A percentile compares a stretch with the other conserved stretches of the same genome.
Conservation (phyloP, 2,329 filamentous ascomycete genomes). For the Nemania abortiva region DNA sequence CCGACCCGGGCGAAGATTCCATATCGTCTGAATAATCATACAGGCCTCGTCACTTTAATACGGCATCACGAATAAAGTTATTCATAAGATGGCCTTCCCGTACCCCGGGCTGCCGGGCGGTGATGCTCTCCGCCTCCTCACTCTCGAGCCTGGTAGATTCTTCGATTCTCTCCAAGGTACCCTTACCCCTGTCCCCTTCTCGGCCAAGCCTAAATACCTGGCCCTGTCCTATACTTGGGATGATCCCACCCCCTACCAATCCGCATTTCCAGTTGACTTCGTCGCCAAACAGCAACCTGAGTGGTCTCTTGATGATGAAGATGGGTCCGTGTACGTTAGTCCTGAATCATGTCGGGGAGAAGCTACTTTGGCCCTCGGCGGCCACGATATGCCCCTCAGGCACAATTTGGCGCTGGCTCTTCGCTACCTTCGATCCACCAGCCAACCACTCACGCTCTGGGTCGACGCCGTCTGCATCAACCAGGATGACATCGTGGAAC, state of each 20-base stretch:
- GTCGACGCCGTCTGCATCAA: conserved; percentile 33
- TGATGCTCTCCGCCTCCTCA: conserved; percentile 19
- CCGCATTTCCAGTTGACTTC: conserved; percentile 7
- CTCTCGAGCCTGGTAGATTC: conserved; percentile 18
- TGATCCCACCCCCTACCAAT: conserved; percentile 9
- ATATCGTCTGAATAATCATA: too few relatives aligned
- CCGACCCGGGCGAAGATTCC: too few relatives aligned
- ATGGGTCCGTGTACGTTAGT: not conserved
- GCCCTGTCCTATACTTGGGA: conserved; percentile 24
- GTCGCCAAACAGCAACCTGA: too few relatives aligned
- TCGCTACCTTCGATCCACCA: conserved; percentile 20
- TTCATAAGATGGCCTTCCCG: conserved; percentile 21
- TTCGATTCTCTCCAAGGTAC: conserved; percentile 22
- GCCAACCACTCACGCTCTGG: conserved; percentile 14
- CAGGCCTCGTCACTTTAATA: too few relatives aligned
- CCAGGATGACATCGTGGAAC: conserved; percentile 23
- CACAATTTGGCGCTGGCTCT: conserved; percentile 25
- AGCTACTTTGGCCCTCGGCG: conserved; percentile 10
- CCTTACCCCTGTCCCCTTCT: conserved; percentile 12
- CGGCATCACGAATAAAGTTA: too few relatives aligned
- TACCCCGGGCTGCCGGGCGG: conserved; percentile 13
- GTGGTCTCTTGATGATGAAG: not conserved
- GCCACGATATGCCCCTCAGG: not conserved
- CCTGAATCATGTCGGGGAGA: not conserved
- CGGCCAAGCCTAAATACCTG: conserved; percentile 15